Percentiles rank a stretch among this genome's conserved stretches.
These are phyloP conservation scores for Diversispora epigaea DNA, from an alignment of 192 early-diverging fungal species.

Conservation along the genomic window DNA sequence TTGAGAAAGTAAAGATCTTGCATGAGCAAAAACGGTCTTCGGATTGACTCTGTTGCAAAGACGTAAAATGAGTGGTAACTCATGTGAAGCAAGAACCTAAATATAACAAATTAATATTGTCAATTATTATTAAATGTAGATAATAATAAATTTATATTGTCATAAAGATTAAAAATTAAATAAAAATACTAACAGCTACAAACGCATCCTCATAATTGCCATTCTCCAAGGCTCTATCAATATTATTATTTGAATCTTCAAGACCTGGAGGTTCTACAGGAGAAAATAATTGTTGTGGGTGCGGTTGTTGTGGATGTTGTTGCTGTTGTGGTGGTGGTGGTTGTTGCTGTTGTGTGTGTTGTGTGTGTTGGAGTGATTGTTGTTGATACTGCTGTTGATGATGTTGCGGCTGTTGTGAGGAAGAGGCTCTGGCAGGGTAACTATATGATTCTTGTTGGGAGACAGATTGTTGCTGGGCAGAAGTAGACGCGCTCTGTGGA, in stretches of 20 bases:
- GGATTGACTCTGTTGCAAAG: constrained; percentile 44
- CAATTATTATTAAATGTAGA: not conserved
- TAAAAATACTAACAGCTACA: constrained; percentile 27
- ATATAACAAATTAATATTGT: not conserved
- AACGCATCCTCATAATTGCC: constrained; percentile 35
- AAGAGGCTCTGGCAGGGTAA: constrained; percentile 7
- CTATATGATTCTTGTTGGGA: constrained; percentile 7
- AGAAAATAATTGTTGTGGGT: not conserved
- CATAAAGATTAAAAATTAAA: not conserved
- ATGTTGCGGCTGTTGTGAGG: constrained; percentile 15
- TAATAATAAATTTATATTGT: not conserved
- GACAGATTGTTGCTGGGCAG: not conserved
- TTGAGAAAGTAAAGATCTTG: constrained; percentile 38
- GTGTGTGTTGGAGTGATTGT: constrained; percentile 5
- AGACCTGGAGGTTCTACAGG: constrained; percentile 39
- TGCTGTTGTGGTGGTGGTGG: constrained; percentile 6
- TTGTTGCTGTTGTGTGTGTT: not conserved
- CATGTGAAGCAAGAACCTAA: constrained; percentile 44
- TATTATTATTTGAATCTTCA: constrained; percentile 30
- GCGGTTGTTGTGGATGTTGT: constrained; percentile 1
- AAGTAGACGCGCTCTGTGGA: not conserved
- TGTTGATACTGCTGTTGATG: not conserved
- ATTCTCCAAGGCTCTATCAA: constrained; percentile 13
- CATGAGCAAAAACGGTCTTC: constrained; percentile 37
- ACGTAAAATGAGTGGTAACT: constrained; percentile 36